Base-by-base conservation (phyloP, 371 early-diverging fungal genomes). In the Homolaphlyctis polyrhiza region DNA sequence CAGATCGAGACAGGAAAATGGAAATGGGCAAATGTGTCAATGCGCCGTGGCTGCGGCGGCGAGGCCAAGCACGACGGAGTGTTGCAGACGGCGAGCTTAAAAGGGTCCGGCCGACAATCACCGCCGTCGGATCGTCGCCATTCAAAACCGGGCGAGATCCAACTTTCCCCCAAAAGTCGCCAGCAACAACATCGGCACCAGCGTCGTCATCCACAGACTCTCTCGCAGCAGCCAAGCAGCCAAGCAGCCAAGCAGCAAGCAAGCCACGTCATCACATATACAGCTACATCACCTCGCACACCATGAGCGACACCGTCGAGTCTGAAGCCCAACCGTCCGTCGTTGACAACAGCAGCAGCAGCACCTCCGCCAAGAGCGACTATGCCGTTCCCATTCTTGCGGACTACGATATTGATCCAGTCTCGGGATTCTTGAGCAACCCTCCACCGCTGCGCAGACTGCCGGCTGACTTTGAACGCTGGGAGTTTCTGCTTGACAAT, bases 11-110 rank as follows among this genome's bases (percentile, higher is more conserved):
- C n/a, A n/a, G n/a, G n/a, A 8, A 11, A 8, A 39, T 39, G 11
- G 11, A 39, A 8, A 11, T 18, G 11, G 18, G 8, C 39, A 8
- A 39, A 11, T 18, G 11, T 39, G 11, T 18, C 39, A 39, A 39
- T 18, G 83, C 85, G 95, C 35, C 95, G 95, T 57, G 96, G 94
- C 48, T 95, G 97, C 83, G 95, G 95, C 45, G 95, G 95, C 29
- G 97, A 97, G 76, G 87, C 96, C 61, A 95, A 95, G 57, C 85
- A 84, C 34, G 94, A 93, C 18, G 95, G 94, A 66, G 86, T 84
- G 59, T 86, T 94, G 35, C 70, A 75, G 61, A 73, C 82, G 54
- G 87, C 94, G 68, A 96, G 90, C 74, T 83, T 82, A 28, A 76
- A 75, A 62, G 90, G 95, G 71, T 76, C 81, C 68, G 92, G 93